Conservation (phyloP, 208 protist genomes). For the Leishmania gerbilli region DNA sequence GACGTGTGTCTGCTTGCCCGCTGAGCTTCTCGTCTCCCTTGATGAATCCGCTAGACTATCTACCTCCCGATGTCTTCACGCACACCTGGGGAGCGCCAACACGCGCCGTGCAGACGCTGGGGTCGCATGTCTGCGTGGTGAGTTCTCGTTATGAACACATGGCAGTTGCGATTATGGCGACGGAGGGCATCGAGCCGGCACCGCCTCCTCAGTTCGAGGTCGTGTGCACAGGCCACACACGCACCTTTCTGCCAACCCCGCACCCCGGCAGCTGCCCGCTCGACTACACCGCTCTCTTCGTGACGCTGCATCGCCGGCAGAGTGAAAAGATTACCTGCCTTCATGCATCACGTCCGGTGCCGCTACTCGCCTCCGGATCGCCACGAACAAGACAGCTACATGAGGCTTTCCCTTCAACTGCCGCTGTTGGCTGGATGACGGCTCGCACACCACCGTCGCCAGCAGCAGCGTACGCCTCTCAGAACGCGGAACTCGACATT, state of each 20-base stretch:
- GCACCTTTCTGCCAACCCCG: conserved; percentile 22
- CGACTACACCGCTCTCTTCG: conserved; percentile 32
- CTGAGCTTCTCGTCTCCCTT: not conserved
- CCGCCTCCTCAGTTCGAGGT: conserved; percentile 2
- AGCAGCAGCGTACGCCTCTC: conserved; percentile 10
- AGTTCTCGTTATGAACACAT: conserved; percentile 9
- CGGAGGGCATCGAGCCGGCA: not conserved
- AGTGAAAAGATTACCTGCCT: conserved; percentile 14
- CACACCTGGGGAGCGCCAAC: conserved; percentile 17
- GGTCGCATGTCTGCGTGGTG: conserved; percentile 19
- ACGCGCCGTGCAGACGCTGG: conserved; percentile 1
- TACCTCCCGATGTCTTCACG: conserved; percentile 11
- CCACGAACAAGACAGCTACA: not conserved
- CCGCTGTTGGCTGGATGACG: not conserved
- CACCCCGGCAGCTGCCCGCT: conserved; percentile 32
- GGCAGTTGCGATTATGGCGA: not conserved
- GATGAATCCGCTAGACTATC: conserved; percentile 27
- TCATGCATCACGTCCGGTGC: conserved; percentile 14
- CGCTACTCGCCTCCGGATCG: conserved; percentile 7
- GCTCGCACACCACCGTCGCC: not conserved
- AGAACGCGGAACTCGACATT: not conserved
- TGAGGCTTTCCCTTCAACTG: not conserved
- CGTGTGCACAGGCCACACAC: conserved; percentile 17
- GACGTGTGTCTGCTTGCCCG: not conserved
- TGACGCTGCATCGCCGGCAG: conserved; percentile 20